Base-by-base conservation (phyloP, 2,329 filamentous ascomycete genomes). In the Trematosphaeria pertusa region DNA sequence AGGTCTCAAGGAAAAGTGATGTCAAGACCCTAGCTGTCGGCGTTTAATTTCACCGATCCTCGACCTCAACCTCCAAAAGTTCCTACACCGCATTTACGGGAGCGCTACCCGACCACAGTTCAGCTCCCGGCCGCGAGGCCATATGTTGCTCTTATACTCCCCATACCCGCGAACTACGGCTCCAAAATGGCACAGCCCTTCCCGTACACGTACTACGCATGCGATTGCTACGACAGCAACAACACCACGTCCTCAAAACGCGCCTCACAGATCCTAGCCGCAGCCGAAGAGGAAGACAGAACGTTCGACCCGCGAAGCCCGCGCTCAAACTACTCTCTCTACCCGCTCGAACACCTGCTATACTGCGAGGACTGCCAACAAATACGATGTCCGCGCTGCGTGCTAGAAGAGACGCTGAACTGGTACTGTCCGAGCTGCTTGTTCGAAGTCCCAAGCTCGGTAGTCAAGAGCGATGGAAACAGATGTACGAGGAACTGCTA, bases 301-400 rank as follows among this genome's bases (percentile, higher is more conserved):
- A 87, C 89, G 3, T 96, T 99, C 71, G 89, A 99, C 68, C 91
- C 94, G 2, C 86, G 88, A 61, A 86, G 87, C 50, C 84, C 89
- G 12, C 87, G 92, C 28, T 89, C 94, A 48, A 94, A 91, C 71
- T 97, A 91, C 78, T 92, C 91, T 57, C 80, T 99, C 22, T 97
- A 93, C 67, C 93, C 94, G 1, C 85, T 97, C 34, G 93, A 97
- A 66, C 87, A 97, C 68, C 83, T 99, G 19, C 82, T 97, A 31
- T 99, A 96, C 77, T 99, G 94, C 77, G 93, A 96, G 69, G 94
- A 97, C 70, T 99, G 94, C 72, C 91, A 96, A 69, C 88, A 96
- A 73, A 96, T 97, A 52, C 88, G 94, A 59, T 99, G 94, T 69
- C 89, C 91, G 5, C 82, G 91, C 75, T 99, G 94, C 67, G 89